Conservation (phyloP, 805 yeast species). For the Grigorovia yakushimaensis region DNA sequence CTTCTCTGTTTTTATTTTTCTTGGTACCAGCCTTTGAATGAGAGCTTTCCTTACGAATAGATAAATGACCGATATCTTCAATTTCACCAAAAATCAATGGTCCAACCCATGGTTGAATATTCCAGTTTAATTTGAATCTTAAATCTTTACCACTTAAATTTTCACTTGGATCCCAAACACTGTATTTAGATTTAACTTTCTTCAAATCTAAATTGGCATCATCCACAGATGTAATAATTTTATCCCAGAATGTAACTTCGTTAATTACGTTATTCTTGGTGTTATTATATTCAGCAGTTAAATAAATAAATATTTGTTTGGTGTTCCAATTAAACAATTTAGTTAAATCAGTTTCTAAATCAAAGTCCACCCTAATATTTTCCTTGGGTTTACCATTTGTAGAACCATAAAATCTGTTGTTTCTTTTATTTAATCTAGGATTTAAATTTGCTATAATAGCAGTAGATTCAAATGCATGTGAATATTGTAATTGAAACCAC, state of each 20-base stretch:
- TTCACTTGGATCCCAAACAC: conserved; percentile 76
- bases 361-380: conserved; percentile 61
- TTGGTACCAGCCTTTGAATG: background rate
- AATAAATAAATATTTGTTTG: conserved; percentile 85
- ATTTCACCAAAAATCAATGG: conserved; percentile 61
- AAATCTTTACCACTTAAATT: conserved; percentile 53
- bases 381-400: conserved; percentile 60
- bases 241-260: conserved; percentile 86
- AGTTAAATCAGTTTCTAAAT: conserved; percentile 62
- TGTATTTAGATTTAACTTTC: conserved; percentile 59
- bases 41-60: conserved; percentile 1
- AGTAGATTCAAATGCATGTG: conserved; percentile 37
- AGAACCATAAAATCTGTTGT: conserved; percentile 61
- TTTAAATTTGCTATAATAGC: conserved; percentile 27
- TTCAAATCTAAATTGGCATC: conserved; percentile 48
- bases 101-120: conserved; percentile 87
- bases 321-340: conserved; percentile 94
- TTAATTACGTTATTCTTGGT: conserved; percentile 36
- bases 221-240: conserved; percentile 50
- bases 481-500: conserved; percentile 37
- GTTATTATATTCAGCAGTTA: conserved; percentile 73
- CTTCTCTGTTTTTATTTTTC: too few species aligned
- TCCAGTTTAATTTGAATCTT: conserved; percentile 69
- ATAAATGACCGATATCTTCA: conserved; percentile 14
- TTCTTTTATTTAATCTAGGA: conserved; percentile 37